Evolutionary conservation across 257 asterid species (phyloP), one percentile per base, ranked within the genome.

Genomic region (Thymus mandschuricus): DNA sequence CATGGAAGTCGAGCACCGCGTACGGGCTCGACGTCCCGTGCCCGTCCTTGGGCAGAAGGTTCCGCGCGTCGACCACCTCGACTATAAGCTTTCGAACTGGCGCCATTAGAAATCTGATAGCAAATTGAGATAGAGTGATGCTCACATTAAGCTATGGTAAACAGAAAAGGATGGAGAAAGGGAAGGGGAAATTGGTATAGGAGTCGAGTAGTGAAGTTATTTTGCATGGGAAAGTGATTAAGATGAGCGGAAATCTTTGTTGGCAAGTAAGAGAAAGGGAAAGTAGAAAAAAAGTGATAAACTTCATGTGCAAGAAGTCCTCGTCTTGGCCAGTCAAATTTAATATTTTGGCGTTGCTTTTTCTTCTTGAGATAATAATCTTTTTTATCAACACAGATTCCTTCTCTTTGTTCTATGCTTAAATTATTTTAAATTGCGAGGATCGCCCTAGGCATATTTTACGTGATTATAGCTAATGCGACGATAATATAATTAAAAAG

Each of bases 11-110:
- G 28, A 87, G 81, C 11, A 92, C 70, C 3, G 79, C 95, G 56
- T 92, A 90, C 0, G 98, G 93, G 62, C 98, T 92, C 2, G 96
- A 92, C 0, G 95, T 69, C 5, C 98, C 98, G 10, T 88, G 95
- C 8, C 98, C 98, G 57, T 92, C 98, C 70, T 90, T 92, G 0
- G 98, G 98, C 1, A 61, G 68, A 2, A 92, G 92, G 45, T 86
- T 82, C 11, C 96, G 84, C 2, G 95, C 98, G 28, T 92, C 97
- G 0, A 83, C 73, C 12, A 90, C 93, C 70, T 92, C 98, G 0
- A 92, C 98, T 44, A 87, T 65, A 30, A 92, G 98, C 73, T 88
- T 90, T 10, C 87, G 81, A 4, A 68, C 75, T 0, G 71, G 70
- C 35, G 70, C 90, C 97, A 90, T 92, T 15, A 15, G 8, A 15